Conservation (phyloP, 345 rosid genomes). For the Lepidium sativum region DNA sequence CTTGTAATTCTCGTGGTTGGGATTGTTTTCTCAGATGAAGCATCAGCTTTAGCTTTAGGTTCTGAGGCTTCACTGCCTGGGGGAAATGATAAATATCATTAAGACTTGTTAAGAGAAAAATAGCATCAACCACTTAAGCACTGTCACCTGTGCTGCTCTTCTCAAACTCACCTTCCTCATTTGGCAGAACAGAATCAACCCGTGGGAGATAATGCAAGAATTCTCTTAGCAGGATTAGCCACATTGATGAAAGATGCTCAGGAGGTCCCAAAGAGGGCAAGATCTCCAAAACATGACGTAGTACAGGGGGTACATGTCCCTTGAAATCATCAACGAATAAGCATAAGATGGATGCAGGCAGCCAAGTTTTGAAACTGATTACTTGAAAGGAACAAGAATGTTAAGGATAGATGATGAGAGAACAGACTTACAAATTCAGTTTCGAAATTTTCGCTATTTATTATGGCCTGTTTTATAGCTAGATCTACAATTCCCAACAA, state of each 20-base stretch:
- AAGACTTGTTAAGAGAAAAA: background rate
- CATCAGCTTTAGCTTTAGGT: constrained; percentile 33
- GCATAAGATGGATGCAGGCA: background rate
- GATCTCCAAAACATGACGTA: constrained; percentile 70
- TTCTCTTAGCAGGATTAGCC: constrained; percentile 66
- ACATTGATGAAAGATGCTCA: constrained; percentile 75
- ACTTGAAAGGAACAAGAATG: constrained; percentile 5
- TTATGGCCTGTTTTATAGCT: constrained; percentile 52
- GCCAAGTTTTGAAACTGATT: background rate
- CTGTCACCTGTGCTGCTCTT: constrained; percentile 28
- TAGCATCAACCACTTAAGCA: too few species aligned
- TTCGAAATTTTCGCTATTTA: constrained; percentile 52
- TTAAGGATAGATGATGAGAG: background rate
- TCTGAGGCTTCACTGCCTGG: constrained; percentile 31
- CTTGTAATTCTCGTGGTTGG: constrained; percentile 33
- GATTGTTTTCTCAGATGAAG: constrained; percentile 21
- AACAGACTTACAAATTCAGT: constrained; percentile 60
- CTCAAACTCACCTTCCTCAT: constrained; percentile 45
- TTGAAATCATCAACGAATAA: constrained; percentile 17
- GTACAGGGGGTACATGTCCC: constrained; percentile 79
- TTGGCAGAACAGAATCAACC: constrained; percentile 36
- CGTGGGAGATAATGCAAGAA: constrained; percentile 70
- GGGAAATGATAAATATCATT: constrained; percentile 14
- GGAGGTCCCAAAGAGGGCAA: constrained; percentile 68
- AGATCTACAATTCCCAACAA: constrained; percentile 62